Conservation (phyloP, 352 stramenopile species). For the Globisporangium nodosum region DNA sequence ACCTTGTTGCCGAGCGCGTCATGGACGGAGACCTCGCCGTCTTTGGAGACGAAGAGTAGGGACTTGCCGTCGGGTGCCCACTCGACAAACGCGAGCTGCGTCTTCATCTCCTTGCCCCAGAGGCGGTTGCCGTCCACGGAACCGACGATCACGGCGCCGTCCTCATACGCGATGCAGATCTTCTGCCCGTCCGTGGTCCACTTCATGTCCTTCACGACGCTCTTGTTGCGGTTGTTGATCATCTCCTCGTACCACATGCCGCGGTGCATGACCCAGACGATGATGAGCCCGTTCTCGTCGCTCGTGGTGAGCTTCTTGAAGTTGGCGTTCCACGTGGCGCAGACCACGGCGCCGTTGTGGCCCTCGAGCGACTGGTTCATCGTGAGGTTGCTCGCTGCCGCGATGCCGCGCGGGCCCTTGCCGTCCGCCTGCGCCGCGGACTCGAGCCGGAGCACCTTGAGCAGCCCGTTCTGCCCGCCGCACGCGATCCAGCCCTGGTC, state of each 20-base stretch:
- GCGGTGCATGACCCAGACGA: constrained; percentile 94
- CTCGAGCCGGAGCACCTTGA: constrained; percentile 92
- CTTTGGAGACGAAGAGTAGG: constrained; percentile 86
- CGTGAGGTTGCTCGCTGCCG: constrained; percentile 86
- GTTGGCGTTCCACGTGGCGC: constrained; percentile 91
- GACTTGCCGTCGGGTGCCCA: constrained; percentile 90
- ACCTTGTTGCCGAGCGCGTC: constrained; percentile 86
- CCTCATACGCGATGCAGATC: constrained; percentile 95
- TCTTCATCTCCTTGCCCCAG: constrained; percentile 94
- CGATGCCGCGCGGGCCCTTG: constrained; percentile 76
- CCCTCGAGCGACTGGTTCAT: constrained; percentile 95
- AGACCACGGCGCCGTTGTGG: constrained; percentile 88
- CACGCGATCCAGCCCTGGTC: constrained; percentile 94
- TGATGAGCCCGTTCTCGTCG: constrained; percentile 94
- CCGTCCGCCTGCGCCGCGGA: constrained; percentile 55
- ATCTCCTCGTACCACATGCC: constrained; percentile 96
- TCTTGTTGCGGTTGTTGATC: constrained; percentile 97
- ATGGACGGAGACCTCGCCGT: constrained; percentile 82
- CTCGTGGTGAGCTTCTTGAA: constrained; percentile 94
- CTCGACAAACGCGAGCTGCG: constrained; percentile 89
- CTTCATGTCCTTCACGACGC: constrained; percentile 92
- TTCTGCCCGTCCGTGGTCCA: constrained; percentile 93
- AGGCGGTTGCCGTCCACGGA: constrained; percentile 92
- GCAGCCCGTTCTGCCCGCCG: constrained; percentile 88
- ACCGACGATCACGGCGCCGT: constrained; percentile 93